A percentile compares a stretch with the other conserved stretches of the same genome.
Evolutionary conservation across 2,329 filamentous ascomycete species (phyloP).

Genomic region (Penicillium sp.): DNA sequence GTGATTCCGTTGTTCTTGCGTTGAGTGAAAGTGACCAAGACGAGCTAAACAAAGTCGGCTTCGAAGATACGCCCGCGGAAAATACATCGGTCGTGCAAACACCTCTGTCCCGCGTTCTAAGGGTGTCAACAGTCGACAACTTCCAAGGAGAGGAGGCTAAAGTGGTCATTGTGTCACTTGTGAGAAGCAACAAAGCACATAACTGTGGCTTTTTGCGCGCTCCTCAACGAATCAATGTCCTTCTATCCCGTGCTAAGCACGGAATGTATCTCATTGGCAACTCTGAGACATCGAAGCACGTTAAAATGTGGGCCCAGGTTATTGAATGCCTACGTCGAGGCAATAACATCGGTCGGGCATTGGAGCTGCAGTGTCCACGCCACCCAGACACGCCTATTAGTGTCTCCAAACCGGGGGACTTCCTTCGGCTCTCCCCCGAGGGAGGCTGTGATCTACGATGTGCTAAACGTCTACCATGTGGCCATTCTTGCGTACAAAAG

Average conservation of each 20-base stretch:
- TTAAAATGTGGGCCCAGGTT: constrained; percentile 66
- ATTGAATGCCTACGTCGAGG: constrained; percentile 51
- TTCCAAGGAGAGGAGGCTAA: constrained; percentile 78
- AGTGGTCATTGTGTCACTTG: constrained; percentile 68
- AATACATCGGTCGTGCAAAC: constrained; percentile 33
- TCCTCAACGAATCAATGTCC: constrained; percentile 68
- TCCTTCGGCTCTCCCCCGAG: constrained; percentile 58
- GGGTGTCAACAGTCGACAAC: constrained; percentile 70
- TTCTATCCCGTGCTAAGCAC: constrained; percentile 66
- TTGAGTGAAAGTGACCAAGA: constrained; percentile 64
- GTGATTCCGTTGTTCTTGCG: constrained; percentile 58
- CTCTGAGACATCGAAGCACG: constrained; percentile 54
- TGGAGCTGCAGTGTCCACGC: constrained; percentile 62
- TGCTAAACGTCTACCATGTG: constrained; percentile 44
- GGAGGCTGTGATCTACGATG: constrained; percentile 61
- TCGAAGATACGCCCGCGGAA: constrained; percentile 24
- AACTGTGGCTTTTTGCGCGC: constrained; percentile 67
- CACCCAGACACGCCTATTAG: constrained; percentile 56
- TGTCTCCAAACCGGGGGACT: constrained; percentile 59
- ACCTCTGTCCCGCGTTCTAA: constrained; percentile 51
- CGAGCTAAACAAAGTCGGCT: constrained; percentile 48
- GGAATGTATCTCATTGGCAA: constrained; percentile 74
- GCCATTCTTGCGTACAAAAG: constrained; percentile 46
- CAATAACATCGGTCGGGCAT: constrained; percentile 50
- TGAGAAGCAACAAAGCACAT: constrained; percentile 64